A percentile compares a stretch with the other conserved stretches of the same genome.
These are phyloP conservation scores for Thinopyrum obtusiflorum DNA, from an alignment of 202 grass and related monocot species.

Conservation along the genomic window DNA sequence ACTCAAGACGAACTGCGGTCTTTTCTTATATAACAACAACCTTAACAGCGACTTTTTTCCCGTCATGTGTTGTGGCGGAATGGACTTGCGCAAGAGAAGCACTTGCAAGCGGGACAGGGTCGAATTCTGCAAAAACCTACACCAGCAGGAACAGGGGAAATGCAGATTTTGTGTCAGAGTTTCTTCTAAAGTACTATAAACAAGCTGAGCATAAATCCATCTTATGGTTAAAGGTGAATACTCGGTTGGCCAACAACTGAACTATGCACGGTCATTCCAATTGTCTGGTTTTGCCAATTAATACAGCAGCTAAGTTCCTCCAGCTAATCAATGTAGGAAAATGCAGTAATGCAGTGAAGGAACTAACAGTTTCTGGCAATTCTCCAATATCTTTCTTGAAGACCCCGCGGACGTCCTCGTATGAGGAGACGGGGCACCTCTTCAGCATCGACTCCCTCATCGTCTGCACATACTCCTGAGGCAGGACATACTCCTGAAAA, in stretches of 20 bases:
- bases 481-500: slow-evolving; percentile 84
- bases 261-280: neutral
- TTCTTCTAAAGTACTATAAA: neutral
- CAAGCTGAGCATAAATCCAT: neutral
- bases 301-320: neutral
- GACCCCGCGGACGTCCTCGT: slow-evolving; percentile 62
- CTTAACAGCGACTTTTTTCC: slow-evolving; percentile 89
- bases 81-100: slow-evolving; percentile 99
- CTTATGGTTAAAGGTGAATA: neutral
- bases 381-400: slow-evolving; percentile 74
- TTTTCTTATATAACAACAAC: slow-evolving; percentile 33
- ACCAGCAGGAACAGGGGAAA: neutral
- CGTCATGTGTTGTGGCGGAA: slow-evolving; percentile 82
- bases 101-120: slow-evolving; percentile 82
- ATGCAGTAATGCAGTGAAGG: slow-evolving; percentile 23
- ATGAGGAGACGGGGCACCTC: slow-evolving; percentile 78
- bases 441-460: slow-evolving; percentile 95
- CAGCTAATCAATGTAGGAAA: neutral
- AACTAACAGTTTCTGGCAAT: slow-evolving; percentile 71
- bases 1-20: neutral
- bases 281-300: neutral
- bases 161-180: slow-evolving; percentile 3
- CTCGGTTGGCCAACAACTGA: neutral
- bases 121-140: slow-evolving; percentile 92
- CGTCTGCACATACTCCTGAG: slow-evolving; percentile 78